These are phyloP conservation scores for Singerocomus rubriflavus DNA, from an alignment of 1,284 basidiomycete species.

Conservation along the genomic window DNA sequence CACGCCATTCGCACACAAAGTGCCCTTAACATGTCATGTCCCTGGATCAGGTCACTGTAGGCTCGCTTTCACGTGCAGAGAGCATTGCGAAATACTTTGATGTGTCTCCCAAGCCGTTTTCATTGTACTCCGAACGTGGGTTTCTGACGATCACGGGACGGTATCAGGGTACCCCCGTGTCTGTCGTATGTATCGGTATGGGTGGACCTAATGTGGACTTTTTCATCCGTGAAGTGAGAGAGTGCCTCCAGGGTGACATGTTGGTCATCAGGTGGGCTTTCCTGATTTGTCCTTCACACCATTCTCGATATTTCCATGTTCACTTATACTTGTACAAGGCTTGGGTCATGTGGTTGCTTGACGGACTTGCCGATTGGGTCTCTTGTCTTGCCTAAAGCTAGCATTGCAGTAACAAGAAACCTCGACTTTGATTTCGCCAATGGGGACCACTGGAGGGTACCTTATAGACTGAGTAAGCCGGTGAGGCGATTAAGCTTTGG, in stretches of 20 bases:
- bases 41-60: conserved; percentile 64
- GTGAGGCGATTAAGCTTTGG: conserved; percentile 38
- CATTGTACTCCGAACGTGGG: conserved; percentile 68
- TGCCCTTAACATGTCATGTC: conserved; percentile 1
- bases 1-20: neutral
- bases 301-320: conserved; percentile 1
- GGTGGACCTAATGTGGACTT: conserved; percentile 81
- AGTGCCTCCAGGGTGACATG: conserved; percentile 77
- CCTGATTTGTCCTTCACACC: neutral
- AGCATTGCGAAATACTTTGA: conserved; percentile 63
- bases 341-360: conserved; percentile 80
- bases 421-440: conserved; percentile 72
- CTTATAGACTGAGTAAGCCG: conserved; percentile 71
- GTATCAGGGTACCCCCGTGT: conserved; percentile 66
- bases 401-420: conserved; percentile 69
- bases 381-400: conserved; percentile 66
- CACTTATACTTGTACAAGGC: conserved; percentile 37
- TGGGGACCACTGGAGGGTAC: conserved; percentile 42
- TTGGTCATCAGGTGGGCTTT: conserved; percentile 62
- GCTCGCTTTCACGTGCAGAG: conserved; percentile 66
- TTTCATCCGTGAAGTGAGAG: conserved; percentile 78
- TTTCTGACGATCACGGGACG: conserved; percentile 80
- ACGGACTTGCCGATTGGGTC: conserved; percentile 69
- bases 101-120: conserved; percentile 53
- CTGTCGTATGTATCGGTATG: conserved; percentile 83